These are phyloP conservation scores for Penicillium sp. DNA, from an alignment of 2,329 filamentous ascomycete species.

Conservation along the genomic window DNA sequence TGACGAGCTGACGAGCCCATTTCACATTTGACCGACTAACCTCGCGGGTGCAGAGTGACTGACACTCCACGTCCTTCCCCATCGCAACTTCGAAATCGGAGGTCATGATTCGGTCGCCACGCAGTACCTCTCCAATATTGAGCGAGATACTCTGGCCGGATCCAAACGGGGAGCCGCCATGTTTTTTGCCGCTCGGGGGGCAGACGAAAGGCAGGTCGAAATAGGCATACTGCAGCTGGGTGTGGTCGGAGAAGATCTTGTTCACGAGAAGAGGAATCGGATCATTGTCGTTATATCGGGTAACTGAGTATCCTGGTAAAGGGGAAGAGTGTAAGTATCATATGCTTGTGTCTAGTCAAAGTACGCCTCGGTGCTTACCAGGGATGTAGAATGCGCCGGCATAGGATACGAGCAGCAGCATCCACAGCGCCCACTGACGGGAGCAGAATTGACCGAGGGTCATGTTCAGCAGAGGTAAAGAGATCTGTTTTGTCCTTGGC, in stretches of 20 bases:
- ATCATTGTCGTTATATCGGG: constrained; percentile 73
- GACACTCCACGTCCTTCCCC: constrained; percentile 71
- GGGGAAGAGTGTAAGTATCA: constrained; percentile 14
- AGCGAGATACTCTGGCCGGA: constrained; percentile 76
- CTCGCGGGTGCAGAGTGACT: constrained; percentile 68
- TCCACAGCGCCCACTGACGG: constrained; percentile 24
- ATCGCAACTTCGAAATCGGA: constrained; percentile 81
- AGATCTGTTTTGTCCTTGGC: constrained; percentile 6
- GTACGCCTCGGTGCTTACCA: constrained; percentile 53
- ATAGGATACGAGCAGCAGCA: constrained; percentile 42
- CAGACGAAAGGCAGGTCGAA: constrained; percentile 86
- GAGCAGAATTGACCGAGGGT: constrained; percentile 13
- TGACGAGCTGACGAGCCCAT: constrained; percentile 69
- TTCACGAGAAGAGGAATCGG: constrained; percentile 83
- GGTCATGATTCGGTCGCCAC: constrained; percentile 79
- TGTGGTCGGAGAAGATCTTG: constrained; percentile 87
- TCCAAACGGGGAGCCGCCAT: constrained; percentile 66
- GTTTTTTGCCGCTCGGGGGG: constrained; percentile 68
- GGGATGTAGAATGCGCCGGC: constrained; percentile 79
- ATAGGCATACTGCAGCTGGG: constrained; percentile 88
- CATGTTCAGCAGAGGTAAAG: constrained; percentile 18
- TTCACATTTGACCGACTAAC: constrained; percentile 65
- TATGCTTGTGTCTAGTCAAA: background rate
- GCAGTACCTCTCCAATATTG: constrained; percentile 82
- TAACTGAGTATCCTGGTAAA: constrained; percentile 72